Conservation (phyloP, 2,329 filamentous ascomycete genomes). For the Mariannaea sp. region DNA sequence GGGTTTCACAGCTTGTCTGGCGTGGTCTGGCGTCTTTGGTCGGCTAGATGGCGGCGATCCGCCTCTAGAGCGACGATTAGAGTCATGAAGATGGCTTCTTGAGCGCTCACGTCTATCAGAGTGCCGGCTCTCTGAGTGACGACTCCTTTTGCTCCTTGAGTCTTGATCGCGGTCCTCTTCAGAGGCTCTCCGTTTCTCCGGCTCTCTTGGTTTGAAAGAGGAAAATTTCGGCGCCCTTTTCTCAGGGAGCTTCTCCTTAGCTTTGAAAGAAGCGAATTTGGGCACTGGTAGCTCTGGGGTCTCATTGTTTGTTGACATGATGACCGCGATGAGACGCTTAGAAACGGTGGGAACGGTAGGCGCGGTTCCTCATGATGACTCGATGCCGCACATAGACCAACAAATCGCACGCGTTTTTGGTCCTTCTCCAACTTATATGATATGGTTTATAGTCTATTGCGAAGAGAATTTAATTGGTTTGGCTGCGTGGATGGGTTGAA, state of each 20-base stretch:
- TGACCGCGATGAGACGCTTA: constrained; percentile 1
- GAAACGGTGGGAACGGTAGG: not conserved
- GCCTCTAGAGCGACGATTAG: constrained; percentile 22
- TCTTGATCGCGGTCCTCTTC: constrained; percentile 31
- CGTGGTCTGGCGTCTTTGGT: constrained; percentile 16
- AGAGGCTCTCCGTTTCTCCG: constrained; percentile 42
- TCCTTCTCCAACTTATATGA: not conserved
- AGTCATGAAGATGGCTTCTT: constrained; percentile 25
- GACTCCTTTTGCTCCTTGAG: constrained; percentile 28
- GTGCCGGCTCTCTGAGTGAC: constrained; percentile 27
- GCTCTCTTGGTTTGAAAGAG: constrained; percentile 65
- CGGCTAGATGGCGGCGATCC: constrained; percentile 5
- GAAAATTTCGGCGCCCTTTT: constrained; percentile 66
- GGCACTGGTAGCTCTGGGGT: constrained; percentile 52
- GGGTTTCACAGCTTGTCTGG: constrained; percentile 2
- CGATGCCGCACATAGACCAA: not conserved
- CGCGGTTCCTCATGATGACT: constrained; percentile 21
- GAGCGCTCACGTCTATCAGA: constrained; percentile 25
- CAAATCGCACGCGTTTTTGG: not conserved
- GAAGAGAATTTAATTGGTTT: not conserved
- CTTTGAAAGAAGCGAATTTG: constrained; percentile 74
- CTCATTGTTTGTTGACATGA: constrained; percentile 38
- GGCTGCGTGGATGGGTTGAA: not conserved
- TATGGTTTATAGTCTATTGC: not conserved
- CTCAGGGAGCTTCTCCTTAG: constrained; percentile 35